A percentile compares a stretch with the other conserved stretches of the same genome.
Conservation (phyloP, 345 rosid genomes). For the Orychophragmus violaceus region DNA sequence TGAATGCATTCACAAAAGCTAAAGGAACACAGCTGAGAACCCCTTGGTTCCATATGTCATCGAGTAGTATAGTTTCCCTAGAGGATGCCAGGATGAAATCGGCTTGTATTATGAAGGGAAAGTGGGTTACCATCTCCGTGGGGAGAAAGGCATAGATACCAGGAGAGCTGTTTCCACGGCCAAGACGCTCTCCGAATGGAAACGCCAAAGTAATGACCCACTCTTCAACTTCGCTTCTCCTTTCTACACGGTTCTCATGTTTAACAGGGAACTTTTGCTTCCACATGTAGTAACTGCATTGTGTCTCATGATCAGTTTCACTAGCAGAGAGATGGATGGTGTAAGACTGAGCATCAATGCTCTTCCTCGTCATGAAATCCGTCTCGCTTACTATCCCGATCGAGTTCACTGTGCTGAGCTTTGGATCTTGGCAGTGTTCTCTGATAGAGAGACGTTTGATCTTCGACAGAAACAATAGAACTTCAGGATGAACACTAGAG, state of each 20-base stretch:
- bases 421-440: slow-evolving; percentile 45
- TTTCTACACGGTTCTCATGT: slow-evolving; percentile 49
- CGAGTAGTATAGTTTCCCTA: slow-evolving; percentile 55
- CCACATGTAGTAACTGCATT: slow-evolving; percentile 66
- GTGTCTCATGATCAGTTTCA: slow-evolving; percentile 21
- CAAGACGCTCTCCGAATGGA: slow-evolving; percentile 57
- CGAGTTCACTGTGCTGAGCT: slow-evolving; percentile 35
- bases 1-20: slow-evolving; percentile 60
- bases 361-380: slow-evolving; percentile 47
- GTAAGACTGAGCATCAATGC: slow-evolving; percentile 65
- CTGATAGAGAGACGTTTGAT: slow-evolving; percentile 60
- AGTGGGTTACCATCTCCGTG: slow-evolving; percentile 65
- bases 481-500: slow-evolving; percentile 61
- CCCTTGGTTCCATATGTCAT: slow-evolving; percentile 71
- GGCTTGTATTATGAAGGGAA: slow-evolving; percentile 65
- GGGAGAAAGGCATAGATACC: slow-evolving; percentile 80
- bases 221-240: slow-evolving; percentile 61
- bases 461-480: slow-evolving; percentile 53
- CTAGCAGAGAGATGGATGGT: slow-evolving; percentile 51
- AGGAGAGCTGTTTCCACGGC: slow-evolving; percentile 43
- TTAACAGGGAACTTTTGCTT: slow-evolving; percentile 63
- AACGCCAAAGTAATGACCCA: slow-evolving; percentile 74
- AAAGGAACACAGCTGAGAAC: slow-evolving; percentile 52
- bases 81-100: slow-evolving; percentile 71
- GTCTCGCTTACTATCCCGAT: slow-evolving; percentile 57